These are phyloP conservation scores for Aspergillus funiculosus DNA, from an alignment of 495 filamentous ascomycete genomes.

Conservation along the genomic window DNA sequence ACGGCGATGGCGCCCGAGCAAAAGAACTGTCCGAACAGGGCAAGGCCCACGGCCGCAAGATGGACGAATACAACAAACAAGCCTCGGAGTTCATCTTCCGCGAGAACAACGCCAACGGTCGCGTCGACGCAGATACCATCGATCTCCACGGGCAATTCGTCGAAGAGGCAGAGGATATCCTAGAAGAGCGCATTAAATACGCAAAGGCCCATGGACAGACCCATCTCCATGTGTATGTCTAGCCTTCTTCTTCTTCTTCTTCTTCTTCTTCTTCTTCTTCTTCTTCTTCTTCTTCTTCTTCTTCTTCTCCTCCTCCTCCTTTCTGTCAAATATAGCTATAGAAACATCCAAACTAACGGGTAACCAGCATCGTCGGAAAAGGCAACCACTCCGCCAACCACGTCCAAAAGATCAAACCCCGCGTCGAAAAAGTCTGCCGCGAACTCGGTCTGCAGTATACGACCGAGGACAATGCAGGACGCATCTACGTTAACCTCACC, in stretches of 20 bases:
- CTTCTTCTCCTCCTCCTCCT: too few species aligned
- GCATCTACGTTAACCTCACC: conserved; percentile 68
- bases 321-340: too few species aligned
- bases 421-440: conserved; percentile 77
- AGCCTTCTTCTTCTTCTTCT: background rate
- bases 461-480: conserved; percentile 81
- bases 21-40: conserved; percentile 78
- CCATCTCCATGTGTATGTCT: conserved; percentile 65
- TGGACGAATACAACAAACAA: conserved; percentile 79
- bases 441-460: conserved; percentile 75
- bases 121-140: conserved; percentile 73
- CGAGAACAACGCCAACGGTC: conserved; percentile 73
- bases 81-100: conserved; percentile 92
- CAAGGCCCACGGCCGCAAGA: conserved; percentile 70
- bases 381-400: conserved; percentile 78
- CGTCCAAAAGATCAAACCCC: conserved; percentile 86
- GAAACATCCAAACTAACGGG: too few species aligned
- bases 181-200: conserved; percentile 73
- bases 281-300: background rate
- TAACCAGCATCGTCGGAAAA: conserved; percentile 90
- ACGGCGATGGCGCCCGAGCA: conserved; percentile 71
- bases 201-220: conserved; percentile 64
- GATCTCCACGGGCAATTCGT: conserved; percentile 93
- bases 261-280: background rate
- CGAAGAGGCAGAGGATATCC: conserved; percentile 85